phyloP scores from a whole-genome alignment of 768 basidiomycete species.

The Psilocybe subaeruginosa region DNA sequence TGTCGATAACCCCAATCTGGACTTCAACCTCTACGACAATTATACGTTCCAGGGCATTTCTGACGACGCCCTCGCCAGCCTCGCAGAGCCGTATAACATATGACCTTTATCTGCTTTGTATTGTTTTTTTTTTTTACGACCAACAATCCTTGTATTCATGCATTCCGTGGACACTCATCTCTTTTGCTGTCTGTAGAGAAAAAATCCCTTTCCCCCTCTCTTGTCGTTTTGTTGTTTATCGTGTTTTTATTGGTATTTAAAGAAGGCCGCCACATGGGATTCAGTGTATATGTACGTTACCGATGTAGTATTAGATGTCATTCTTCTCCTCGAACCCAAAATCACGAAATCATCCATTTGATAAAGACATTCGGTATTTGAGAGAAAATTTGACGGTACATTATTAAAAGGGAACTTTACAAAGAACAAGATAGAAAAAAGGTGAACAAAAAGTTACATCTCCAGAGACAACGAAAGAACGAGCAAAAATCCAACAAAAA shows the following conservation, averaged over 20 bases:
- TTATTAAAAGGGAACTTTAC: neutral
- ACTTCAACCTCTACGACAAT: slow-evolving; percentile 32
- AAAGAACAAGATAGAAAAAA: slow-evolving; percentile 4
- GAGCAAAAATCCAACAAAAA: neutral
- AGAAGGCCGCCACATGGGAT: slow-evolving; percentile 5
- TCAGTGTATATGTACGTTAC: neutral
- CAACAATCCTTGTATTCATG: slow-evolving; percentile 1
- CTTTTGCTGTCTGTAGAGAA: slow-evolving; percentile 9
- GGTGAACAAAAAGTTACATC: neutral
- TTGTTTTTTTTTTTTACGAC: neutral
- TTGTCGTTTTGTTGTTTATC: slow-evolving; percentile 2
- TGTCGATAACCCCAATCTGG: slow-evolving; percentile 25
- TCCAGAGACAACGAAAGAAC: neutral
- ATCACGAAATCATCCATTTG: neutral
- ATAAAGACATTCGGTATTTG: no score
- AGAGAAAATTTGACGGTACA: no score
- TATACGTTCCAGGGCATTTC: slow-evolving; percentile 25
- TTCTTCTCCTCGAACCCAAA: neutral
- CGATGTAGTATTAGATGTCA: slow-evolving; percentile 1
- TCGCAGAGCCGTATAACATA: slow-evolving; percentile 27
- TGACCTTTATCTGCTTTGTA: slow-evolving; percentile 11
- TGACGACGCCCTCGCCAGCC: slow-evolving; percentile 27
- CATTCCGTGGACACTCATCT: slow-evolving; percentile 9
- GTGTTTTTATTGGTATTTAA: slow-evolving; percentile 13
- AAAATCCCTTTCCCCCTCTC: neutral